Conservation (phyloP, 331 rosid species). For the Prunus yedoensis region DNA sequence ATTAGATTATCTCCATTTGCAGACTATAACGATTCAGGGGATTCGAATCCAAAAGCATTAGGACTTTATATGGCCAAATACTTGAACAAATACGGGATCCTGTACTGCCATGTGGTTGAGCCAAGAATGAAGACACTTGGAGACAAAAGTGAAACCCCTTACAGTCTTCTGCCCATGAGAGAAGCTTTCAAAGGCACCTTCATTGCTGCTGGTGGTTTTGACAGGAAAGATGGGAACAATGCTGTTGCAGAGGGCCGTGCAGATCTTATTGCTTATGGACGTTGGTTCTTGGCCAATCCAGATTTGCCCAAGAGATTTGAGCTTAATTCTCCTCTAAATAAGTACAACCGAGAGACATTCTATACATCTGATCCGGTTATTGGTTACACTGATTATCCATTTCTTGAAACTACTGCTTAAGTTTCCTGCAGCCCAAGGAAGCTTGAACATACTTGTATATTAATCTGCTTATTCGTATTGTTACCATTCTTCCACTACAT, state of each 20-base stretch:
- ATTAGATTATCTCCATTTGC: conserved; percentile 73
- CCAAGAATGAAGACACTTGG: conserved; percentile 50
- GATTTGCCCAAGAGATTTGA: conserved; percentile 70
- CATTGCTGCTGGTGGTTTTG: conserved; percentile 67
- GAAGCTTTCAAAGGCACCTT: conserved; percentile 77
- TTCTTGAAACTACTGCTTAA: conserved; percentile 34
- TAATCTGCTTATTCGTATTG: too few relatives aligned
- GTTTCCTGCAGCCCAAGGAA: neutral
- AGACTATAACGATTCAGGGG: conserved; percentile 40
- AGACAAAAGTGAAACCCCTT: conserved; percentile 25
- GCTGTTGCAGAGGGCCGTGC: conserved; percentile 49
- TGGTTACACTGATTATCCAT: conserved; percentile 77
- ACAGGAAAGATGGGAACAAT: conserved; percentile 51
- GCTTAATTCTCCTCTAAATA: conserved; percentile 59
- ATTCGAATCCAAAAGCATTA: conserved; percentile 56
- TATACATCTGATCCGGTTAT: conserved; percentile 44
- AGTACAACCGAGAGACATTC: conserved; percentile 55
- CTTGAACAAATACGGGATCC: conserved; percentile 49
- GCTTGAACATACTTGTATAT: too few relatives aligned
- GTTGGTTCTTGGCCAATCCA: conserved; percentile 72
- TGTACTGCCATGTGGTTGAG: conserved; percentile 74
- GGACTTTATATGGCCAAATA: conserved; percentile 58
- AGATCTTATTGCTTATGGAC: conserved; percentile 71
- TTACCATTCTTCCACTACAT: too few relatives aligned
- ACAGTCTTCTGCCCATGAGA: conserved; percentile 62